Evolutionary conservation across 352 stramenopile species (phyloP), one percentile per base, ranked within the genome.

Genomic region (Globisporangium orthogonon): DNA sequence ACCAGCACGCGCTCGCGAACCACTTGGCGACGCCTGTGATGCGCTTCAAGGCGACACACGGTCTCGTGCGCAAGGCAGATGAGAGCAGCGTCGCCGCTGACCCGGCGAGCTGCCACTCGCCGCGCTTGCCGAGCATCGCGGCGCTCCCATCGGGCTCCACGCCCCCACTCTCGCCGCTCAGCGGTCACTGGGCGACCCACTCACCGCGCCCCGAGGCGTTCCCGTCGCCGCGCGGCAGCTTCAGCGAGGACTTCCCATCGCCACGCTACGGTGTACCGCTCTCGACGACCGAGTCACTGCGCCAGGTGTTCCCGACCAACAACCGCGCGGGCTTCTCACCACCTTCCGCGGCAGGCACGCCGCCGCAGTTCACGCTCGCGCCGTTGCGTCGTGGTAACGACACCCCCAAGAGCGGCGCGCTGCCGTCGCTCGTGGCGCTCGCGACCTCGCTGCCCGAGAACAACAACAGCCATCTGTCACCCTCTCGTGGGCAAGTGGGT

Each of bases 11-110:
- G 11, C 15, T 39, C 29, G 45, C n/a, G 35, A 84, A 68, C 51
- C 69, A 79, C 50, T 71, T 79, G 55, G 35, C 43, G 49, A 82
- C 77, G 52, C 74, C 73, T 18, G 47, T 86, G 10, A 81, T 63
- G 56, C 73, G 80, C 4, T 90, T 90, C 60, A 86, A 85, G 55
- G 73, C 85, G 45, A 68, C 68, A 39, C 73, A 87, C 13, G 80
- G 77, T 28, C 86, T 79, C 60, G 81, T 78, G 53, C 74, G 70
- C 52, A 78, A 81, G 56, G 55, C 15, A 18, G 50, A 44, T 30
- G 39, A 41, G 50, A 23, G 33, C 40, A 43, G 1, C 37, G 65
- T 70, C 49, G 58, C 35, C 56, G 64, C 71, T 1, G 50, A 55
- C 13, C 35, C 35, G 3, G n/a, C 33, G 35, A 23, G 23, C 23